These are phyloP conservation scores for Plasmodium knowlesi DNA, from an alignment of 169 alveolate species.

Conservation along the genomic window DNA sequence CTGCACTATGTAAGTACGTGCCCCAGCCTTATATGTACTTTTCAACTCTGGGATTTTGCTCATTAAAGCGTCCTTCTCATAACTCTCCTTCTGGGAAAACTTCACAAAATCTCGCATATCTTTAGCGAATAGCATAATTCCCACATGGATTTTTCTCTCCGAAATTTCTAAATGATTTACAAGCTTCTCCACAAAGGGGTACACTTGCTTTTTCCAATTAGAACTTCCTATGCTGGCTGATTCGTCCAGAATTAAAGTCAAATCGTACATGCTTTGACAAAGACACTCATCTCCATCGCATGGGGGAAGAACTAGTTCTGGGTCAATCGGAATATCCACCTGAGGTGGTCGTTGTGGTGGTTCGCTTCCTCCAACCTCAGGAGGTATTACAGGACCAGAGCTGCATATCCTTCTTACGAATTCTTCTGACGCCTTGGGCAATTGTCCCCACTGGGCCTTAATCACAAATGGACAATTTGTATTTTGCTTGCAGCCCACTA, in stretches of 20 bases:
- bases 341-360: conserved; percentile 27
- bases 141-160: conserved; percentile 37
- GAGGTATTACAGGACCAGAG: conserved; percentile 22
- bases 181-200: conserved; percentile 13
- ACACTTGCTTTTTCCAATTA: conserved; percentile 56
- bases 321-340: not conserved
- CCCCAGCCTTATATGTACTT: conserved; percentile 37
- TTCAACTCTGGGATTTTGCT: not conserved
- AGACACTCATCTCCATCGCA: conserved; percentile 62
- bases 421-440: not conserved
- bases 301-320: conserved; percentile 9
- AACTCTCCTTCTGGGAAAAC: conserved; percentile 57
- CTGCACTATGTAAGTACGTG: conserved; percentile 47
- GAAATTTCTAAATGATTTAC: conserved; percentile 15
- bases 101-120: conserved; percentile 47
- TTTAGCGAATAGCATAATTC: conserved; percentile 49
- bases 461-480: conserved; percentile 39
- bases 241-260: conserved; percentile 64
- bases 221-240: conserved; percentile 40
- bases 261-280: conserved; percentile 49
- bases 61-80: conserved; percentile 12
- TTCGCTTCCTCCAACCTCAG: not conserved
- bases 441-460: conserved; percentile 48
- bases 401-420: conserved; percentile 42
- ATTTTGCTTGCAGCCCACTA: conserved; percentile 30